These are phyloP conservation scores for Westerdykella aurantiaca DNA, from an alignment of 2,329 filamentous ascomycete genomes.

Conservation along the genomic window DNA sequence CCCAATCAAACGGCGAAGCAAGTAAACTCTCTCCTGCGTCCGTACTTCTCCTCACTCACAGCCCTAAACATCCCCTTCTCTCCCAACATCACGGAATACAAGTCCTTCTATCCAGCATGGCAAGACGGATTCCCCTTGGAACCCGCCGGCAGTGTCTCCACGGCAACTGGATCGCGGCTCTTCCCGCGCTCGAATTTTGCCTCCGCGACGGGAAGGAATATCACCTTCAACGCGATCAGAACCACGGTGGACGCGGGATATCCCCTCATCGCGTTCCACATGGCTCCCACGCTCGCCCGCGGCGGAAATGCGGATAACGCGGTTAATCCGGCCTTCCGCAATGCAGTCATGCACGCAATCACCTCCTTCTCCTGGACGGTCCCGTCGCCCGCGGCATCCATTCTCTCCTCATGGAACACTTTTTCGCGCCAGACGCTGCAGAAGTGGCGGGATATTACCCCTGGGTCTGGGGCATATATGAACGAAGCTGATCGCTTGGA, in stretches of 20 bases:
- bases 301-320: constrained; percentile 19
- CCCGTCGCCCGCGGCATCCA: constrained; percentile 2
- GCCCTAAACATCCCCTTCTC: constrained; percentile 21
- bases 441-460: constrained; percentile 20
- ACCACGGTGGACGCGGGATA: constrained; percentile 19
- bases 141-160: constrained; percentile 9
- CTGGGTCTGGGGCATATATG: constrained; percentile 25
- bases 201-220: constrained; percentile 18
- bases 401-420: not conserved
- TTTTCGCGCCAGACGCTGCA: constrained; percentile 21
- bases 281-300: constrained; percentile 14
- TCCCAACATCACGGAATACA: constrained; percentile 25
- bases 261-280: constrained; percentile 15
- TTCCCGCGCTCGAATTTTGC: constrained; percentile 14
- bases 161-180: constrained; percentile 14
- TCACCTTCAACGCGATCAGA: constrained; percentile 20
- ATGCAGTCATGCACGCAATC: constrained; percentile 19
- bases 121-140: constrained; percentile 26
- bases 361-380: constrained; percentile 7
- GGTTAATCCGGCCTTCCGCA: constrained; percentile 23
- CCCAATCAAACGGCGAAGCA: constrained; percentile 14
- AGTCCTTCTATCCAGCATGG: constrained; percentile 23
- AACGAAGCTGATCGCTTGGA: constrained; percentile 36
- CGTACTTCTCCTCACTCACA: constrained; percentile 11
- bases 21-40: constrained; percentile 10